These are phyloP conservation scores for Trichosanthes cucumerina DNA, from an alignment of 306 rosid genomes.

Conservation along the genomic window DNA sequence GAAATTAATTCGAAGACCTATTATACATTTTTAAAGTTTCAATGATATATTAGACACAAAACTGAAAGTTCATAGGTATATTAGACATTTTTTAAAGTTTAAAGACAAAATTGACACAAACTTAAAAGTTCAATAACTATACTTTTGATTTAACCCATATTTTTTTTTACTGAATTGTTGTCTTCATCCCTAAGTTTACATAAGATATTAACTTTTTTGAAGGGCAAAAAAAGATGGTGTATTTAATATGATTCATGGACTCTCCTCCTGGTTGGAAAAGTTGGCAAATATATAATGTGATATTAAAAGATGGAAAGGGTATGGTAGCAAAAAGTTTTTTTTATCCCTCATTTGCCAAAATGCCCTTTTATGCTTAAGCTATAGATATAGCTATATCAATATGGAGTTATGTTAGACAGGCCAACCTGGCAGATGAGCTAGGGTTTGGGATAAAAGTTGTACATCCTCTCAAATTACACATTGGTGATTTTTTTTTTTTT, in stretches of 20 bases:
- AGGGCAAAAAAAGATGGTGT: not conserved
- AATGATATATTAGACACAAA: no score
- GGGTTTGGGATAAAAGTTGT: not conserved
- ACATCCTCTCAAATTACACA: not conserved
- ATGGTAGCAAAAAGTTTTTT: not conserved
- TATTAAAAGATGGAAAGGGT: not conserved
- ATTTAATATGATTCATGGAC: not conserved
- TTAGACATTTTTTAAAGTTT: no score
- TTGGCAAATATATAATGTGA: not conserved
- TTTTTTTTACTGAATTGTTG: no score
- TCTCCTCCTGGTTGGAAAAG: not conserved
- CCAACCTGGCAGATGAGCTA: not conserved
- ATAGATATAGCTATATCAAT: no score
- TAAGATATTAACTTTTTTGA: not conserved
- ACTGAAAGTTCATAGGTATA: no score
- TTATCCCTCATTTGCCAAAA: not conserved
- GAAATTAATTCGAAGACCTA: no score
- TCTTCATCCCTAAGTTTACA: not conserved
- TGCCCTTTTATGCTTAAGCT: no score
- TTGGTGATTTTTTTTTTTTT: no score
- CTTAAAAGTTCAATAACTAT: no score
- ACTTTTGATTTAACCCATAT: no score
- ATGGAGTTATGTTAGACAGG: not conserved
- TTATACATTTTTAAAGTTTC: no score
- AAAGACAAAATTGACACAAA: no score